These are phyloP conservation scores for Solanum boliviense DNA, from an alignment of 257 asterid species.

Conservation along the genomic window DNA sequence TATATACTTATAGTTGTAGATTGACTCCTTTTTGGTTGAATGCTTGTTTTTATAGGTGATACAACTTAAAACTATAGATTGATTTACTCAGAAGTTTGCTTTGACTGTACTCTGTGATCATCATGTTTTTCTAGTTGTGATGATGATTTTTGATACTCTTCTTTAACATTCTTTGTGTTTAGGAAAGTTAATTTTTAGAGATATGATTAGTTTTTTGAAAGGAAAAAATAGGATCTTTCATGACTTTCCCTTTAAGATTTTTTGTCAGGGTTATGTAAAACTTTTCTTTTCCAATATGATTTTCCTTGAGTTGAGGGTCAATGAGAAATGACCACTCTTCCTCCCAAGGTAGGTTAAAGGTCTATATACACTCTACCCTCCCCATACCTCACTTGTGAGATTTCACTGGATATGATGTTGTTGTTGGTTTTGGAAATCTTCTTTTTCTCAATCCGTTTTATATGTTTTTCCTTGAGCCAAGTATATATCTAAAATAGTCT, in stretches of 20 bases:
- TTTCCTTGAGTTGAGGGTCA: too few relatives aligned
- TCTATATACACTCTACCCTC: too few relatives aligned
- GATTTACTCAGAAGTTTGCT: not conserved
- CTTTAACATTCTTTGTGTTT: not conserved
- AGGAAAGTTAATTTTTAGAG: not conserved
- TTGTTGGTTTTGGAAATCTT: too few relatives aligned
- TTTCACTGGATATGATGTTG: too few relatives aligned
- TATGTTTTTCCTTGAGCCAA: too few relatives aligned
- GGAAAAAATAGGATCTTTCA: not conserved
- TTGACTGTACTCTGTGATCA: not conserved
- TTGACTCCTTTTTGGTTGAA: not conserved
- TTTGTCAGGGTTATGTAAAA: not conserved
- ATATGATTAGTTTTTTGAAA: not conserved
- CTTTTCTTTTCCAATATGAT: too few relatives aligned
- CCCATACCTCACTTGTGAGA: too few relatives aligned
- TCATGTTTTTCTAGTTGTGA: not conserved
- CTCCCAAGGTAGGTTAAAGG: too few relatives aligned
- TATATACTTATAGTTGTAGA: too few relatives aligned
- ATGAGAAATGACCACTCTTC: too few relatives aligned
- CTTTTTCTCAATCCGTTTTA: too few relatives aligned
- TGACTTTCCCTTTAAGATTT: not conserved
- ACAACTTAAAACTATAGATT: not conserved
- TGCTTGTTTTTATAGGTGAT: not conserved
- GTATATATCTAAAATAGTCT: too few relatives aligned
- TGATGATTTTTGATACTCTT: not conserved